Conservation (phyloP, 108 stramenopile genomes). For the Nitzschia sp. region DNA sequence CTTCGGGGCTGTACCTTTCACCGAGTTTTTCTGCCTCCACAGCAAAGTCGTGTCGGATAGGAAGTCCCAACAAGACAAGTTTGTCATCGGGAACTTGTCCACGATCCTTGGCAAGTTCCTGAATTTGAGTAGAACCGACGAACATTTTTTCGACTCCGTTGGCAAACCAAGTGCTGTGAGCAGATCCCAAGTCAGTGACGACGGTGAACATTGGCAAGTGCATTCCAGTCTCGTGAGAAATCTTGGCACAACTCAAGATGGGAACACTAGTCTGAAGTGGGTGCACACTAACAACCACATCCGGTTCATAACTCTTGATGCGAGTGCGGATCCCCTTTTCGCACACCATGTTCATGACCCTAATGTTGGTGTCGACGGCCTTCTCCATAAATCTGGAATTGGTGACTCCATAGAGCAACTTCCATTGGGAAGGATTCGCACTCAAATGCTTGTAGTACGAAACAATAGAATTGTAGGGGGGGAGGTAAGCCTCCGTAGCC, state of each 20-base stretch:
- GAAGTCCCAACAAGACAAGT: slow-evolving; percentile 85
- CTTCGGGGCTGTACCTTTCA: slow-evolving; percentile 60
- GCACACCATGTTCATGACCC: slow-evolving; percentile 72
- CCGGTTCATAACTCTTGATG: slow-evolving; percentile 72
- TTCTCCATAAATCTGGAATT: slow-evolving; percentile 73
- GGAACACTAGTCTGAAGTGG: slow-evolving; percentile 96
- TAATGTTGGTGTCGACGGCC: slow-evolving; percentile 74
- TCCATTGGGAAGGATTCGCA: slow-evolving; percentile 82
- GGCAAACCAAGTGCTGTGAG: slow-evolving; percentile 94
- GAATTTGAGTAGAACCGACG: slow-evolving; percentile 79
- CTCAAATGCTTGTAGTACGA: slow-evolving; percentile 73
- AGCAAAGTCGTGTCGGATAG: slow-evolving; percentile 91
- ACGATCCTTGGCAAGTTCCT: slow-evolving; percentile 65
- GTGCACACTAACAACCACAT: slow-evolving; percentile 93
- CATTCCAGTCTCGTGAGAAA: slow-evolving; percentile 70
- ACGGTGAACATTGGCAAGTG: slow-evolving; percentile 92
- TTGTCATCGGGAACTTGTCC: slow-evolving; percentile 83
- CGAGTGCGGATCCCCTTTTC: slow-evolving; percentile 67
- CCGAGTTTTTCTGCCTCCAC: slow-evolving; percentile 66
- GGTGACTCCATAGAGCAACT: slow-evolving; percentile 70
- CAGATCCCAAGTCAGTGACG: slow-evolving; percentile 93
- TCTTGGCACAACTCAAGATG: slow-evolving; percentile 74
- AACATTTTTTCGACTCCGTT: slow-evolving; percentile 88
- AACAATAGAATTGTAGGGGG: slow-evolving; percentile 73
- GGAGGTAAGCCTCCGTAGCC: slow-evolving; percentile 64